phyloP scores from a whole-genome alignment of 2,329 filamentous ascomycete genomes.

The Fusarium gaditjirri region DNA sequence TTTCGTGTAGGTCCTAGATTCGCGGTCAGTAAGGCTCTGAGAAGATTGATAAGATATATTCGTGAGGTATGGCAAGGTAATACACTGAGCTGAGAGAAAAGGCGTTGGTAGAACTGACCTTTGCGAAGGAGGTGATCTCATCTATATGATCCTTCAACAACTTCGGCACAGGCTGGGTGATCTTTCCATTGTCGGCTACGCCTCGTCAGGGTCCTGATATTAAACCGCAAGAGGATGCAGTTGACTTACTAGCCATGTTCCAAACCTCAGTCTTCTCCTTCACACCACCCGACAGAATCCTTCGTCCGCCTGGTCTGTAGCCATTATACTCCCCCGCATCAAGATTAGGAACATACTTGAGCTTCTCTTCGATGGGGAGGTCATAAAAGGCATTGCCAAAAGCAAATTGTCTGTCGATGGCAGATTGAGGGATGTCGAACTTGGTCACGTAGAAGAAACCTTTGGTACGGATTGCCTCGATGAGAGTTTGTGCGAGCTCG shows the following conservation, averaged over 20 bases:
- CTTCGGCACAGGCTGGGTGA: conserved; percentile 39
- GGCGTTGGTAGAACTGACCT: background rate
- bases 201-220: too few species aligned
- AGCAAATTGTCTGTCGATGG: conserved; percentile 68
- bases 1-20: conserved; percentile 53
- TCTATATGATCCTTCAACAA: conserved; percentile 2
- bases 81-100: too few species aligned
- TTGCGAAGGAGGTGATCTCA: conserved; percentile 30
- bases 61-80: too few species aligned
- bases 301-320: conserved; percentile 60
- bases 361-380: conserved; percentile 68
- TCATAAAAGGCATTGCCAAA: conserved; percentile 64
- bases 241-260: conserved; percentile 51
- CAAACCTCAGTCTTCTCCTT: conserved; percentile 53
- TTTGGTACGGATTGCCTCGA: conserved; percentile 51
- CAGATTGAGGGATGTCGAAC: conserved; percentile 67
- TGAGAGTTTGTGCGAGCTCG: conserved; percentile 43
- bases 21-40: background rate
- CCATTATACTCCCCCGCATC: conserved; percentile 67
- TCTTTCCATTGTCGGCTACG: conserved; percentile 46
- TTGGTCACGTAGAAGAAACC: conserved; percentile 59
- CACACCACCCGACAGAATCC: conserved; percentile 50
- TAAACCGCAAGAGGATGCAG: too few species aligned
- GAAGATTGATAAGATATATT: too few species aligned
- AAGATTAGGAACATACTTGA: conserved; percentile 62